A percentile compares a stretch with the other conserved stretches of the same genome.
Evolutionary conservation across 2,329 filamentous ascomycete species (phyloP).

Genomic region (Fusarium sp.): DNA sequence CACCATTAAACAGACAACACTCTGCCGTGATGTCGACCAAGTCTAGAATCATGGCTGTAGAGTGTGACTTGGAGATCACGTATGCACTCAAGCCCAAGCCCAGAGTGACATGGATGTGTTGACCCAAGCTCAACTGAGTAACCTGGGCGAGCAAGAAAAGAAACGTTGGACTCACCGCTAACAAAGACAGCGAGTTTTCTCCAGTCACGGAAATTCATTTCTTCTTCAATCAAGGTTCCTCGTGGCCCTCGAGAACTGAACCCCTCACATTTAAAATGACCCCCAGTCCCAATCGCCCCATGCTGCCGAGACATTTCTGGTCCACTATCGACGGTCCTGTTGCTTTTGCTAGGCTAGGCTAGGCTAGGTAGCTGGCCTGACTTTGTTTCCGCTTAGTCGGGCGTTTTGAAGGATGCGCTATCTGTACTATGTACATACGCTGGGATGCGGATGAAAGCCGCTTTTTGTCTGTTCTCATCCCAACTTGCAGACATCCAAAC

Average conservation of each 20-base stretch:
- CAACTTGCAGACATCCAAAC: neutral
- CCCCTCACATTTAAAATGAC: constrained; percentile 2
- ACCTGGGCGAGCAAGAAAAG: constrained; percentile 6
- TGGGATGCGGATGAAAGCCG: constrained; percentile 8
- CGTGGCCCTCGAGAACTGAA: constrained; percentile 2
- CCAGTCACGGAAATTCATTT: constrained; percentile 8
- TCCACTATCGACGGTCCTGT: constrained; percentile 14
- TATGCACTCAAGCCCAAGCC: neutral
- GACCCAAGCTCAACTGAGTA: constrained; percentile 4
- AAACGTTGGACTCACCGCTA: constrained; percentile 14
- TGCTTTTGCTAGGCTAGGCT: constrained; percentile 18
- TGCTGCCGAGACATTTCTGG: constrained; percentile 19
- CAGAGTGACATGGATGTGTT: neutral
- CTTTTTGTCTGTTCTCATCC: neutral
- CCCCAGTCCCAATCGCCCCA: constrained; percentile 1
- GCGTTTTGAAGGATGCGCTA: constrained; percentile 27
- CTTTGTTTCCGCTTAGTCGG: constrained; percentile 21
- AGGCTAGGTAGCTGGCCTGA: too few species aligned
- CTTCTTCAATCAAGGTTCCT: neutral
- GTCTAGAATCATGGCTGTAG: constrained; percentile 7
- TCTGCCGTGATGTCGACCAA: neutral
- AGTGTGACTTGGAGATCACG: too few species aligned
- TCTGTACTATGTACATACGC: too few species aligned
- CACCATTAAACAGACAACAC: neutral
- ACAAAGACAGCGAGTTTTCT: neutral